Conservation (phyloP, 2,329 filamentous ascomycete genomes). For the Dactylellina sp. region DNA sequence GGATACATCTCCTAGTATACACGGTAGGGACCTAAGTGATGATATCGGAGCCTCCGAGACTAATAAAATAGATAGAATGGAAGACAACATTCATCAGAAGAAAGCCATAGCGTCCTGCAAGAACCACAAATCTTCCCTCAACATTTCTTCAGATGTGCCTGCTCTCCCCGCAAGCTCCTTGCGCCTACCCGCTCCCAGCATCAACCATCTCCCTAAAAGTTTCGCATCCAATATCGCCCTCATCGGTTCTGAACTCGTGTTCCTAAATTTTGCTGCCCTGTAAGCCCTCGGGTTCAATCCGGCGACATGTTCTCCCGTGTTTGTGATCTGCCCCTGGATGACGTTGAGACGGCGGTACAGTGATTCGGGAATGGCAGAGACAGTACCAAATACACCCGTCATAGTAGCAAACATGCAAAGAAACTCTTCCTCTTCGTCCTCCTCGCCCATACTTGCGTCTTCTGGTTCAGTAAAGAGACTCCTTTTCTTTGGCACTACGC, state of each 20-base stretch:
- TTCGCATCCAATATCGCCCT: conserved; percentile 60
- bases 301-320: conserved; percentile 78
- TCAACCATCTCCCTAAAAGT: conserved; percentile 59
- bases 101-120: conserved; percentile 55
- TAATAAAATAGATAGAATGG: neutral
- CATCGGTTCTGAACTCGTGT: conserved; percentile 58
- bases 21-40: too few relatives aligned
- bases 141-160: conserved; percentile 57
- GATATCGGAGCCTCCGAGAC: neutral
- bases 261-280: conserved; percentile 67
- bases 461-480: conserved; percentile 60
- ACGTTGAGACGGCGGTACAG: conserved; percentile 86
- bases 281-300: conserved; percentile 87
- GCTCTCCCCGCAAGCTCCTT: conserved; percentile 59
- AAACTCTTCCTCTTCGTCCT: conserved; percentile 58
- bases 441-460: conserved; percentile 64
- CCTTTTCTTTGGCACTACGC: conserved; percentile 73
- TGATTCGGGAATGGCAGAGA: conserved; percentile 81
- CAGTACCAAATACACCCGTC: conserved; percentile 79
- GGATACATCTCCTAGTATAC: too few relatives aligned
- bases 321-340: conserved; percentile 81
- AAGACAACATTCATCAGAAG: conserved; percentile 24
- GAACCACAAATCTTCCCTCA: conserved; percentile 59
- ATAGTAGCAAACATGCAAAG: conserved; percentile 77
- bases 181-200: conserved; percentile 59